A percentile compares a stretch with the other conserved stretches of the same genome.
phyloP scores from a whole-genome alignment of 2,329 filamentous ascomycete species.

The Pseudofabraea citricarpa region DNA sequence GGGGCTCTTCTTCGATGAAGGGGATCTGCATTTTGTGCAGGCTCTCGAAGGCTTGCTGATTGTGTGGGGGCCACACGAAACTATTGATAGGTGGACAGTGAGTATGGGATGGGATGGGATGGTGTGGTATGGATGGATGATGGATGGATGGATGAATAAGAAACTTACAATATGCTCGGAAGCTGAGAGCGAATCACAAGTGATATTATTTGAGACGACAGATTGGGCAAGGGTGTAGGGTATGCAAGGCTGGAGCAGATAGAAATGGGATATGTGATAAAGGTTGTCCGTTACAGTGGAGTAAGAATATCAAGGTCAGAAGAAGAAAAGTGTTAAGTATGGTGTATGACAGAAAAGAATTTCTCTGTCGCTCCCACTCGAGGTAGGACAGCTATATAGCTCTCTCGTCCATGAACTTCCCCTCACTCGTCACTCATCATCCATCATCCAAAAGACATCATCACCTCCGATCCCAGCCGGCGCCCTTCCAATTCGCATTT shows the following conservation, averaged over 20 bases:
- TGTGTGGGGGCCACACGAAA: neutral
- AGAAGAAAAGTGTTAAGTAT: neutral
- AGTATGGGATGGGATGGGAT: neutral
- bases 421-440: too few relatives aligned
- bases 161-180: neutral
- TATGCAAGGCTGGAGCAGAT: neutral
- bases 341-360: neutral
- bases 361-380: too few relatives aligned
- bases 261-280: neutral
- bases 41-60: too few relatives aligned
- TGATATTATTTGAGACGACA: neutral
- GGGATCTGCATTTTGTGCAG: slow-evolving; percentile 9
- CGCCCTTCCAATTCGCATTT: too few relatives aligned
- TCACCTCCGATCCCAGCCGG: too few relatives aligned
- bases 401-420: too few relatives aligned
- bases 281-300: neutral
- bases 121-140: neutral
- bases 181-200: neutral
- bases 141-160: neutral
- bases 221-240: neutral
- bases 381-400: too few relatives aligned
- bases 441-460: too few relatives aligned
- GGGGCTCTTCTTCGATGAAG: slow-evolving; percentile 3
- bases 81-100: neutral
- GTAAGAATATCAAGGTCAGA: neutral